phyloP scores from a whole-genome alignment of 1,139 yeast species.

The Kazachstania sp. region DNA sequence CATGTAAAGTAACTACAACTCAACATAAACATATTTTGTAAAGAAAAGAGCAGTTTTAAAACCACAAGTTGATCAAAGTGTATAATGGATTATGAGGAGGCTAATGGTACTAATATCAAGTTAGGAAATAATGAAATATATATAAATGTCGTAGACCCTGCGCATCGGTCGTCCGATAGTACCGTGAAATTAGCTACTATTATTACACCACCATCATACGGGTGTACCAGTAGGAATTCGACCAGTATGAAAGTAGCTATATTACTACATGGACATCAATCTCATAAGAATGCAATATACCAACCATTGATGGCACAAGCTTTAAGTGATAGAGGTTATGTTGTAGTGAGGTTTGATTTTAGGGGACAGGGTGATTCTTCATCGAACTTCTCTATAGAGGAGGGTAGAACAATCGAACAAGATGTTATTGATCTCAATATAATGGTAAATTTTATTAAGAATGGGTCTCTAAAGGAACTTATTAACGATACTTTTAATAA shows the following conservation, averaged over 20 bases:
- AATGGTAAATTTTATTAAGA: conserved; percentile 38
- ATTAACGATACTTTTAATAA: not conserved
- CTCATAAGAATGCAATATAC: conserved; percentile 75
- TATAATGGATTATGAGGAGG: not conserved
- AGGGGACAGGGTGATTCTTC: conserved; percentile 78
- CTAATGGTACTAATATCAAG: conserved; percentile 9
- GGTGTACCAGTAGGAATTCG: not conserved
- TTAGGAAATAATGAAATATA: conserved; percentile 14
- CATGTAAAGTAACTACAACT: too few relatives aligned
- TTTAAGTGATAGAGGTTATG: conserved; percentile 54
- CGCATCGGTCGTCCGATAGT: conserved; percentile 3
- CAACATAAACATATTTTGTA: too few relatives aligned
- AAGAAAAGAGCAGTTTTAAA: too few relatives aligned
- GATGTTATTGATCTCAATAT: conserved; percentile 63
- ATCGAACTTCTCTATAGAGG: conserved; percentile 36
- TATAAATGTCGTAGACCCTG: conserved; percentile 5
- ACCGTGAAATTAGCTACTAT: conserved; percentile 31
- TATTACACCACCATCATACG: conserved; percentile 27
- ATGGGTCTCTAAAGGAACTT: conserved; percentile 12
- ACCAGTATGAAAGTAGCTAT: conserved; percentile 33
- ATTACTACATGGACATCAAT: conserved; percentile 69
- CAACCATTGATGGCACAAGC: conserved; percentile 54
- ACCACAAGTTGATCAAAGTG: too few relatives aligned
- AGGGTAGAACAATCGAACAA: conserved; percentile 51
- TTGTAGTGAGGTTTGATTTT: conserved; percentile 70